Conservation (phyloP, 345 rosid species). For the Camelina sativa region DNA sequence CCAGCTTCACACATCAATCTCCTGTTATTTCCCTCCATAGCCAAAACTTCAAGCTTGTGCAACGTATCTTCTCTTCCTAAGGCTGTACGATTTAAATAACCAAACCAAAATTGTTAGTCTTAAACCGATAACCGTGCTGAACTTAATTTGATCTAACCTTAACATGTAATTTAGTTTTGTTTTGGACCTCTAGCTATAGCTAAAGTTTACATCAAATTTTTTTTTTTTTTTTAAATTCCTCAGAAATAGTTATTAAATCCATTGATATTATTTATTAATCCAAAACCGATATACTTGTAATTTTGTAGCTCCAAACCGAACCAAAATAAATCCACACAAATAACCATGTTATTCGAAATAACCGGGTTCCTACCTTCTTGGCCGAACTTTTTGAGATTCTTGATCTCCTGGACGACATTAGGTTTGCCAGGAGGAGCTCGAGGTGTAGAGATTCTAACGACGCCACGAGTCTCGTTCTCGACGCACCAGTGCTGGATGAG, state of each 20-base stretch:
- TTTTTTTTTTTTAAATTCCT: no score
- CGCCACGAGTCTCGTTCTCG: constrained; percentile 56
- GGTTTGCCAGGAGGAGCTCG: constrained; percentile 50
- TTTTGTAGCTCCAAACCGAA: neutral
- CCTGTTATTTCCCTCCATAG: constrained; percentile 56
- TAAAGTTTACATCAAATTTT: neutral
- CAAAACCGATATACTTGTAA: neutral
- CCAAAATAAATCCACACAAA: neutral
- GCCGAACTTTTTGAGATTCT: constrained; percentile 37
- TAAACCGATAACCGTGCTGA: neutral
- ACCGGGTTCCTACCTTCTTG: constrained; percentile 21
- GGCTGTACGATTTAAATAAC: constrained; percentile 11
- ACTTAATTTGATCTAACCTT: neutral
- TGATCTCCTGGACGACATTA: constrained; percentile 49
- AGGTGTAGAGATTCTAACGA: constrained; percentile 63
- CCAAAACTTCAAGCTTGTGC: constrained; percentile 52
- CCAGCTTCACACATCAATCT: constrained; percentile 61
- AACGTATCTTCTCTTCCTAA: constrained; percentile 41
- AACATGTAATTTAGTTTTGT: no score
- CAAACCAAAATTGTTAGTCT: neutral
- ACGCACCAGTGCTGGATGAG: constrained; percentile 73
- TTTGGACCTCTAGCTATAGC: neutral
- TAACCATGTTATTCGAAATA: neutral
- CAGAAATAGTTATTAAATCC: neutral
- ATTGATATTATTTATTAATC: neutral